A percentile compares a stretch with the other conserved stretches of the same genome.
These are phyloP conservation scores for Ilyonectria sp. DNA, from an alignment of 2,329 filamentous ascomycete species.

Conservation along the genomic window DNA sequence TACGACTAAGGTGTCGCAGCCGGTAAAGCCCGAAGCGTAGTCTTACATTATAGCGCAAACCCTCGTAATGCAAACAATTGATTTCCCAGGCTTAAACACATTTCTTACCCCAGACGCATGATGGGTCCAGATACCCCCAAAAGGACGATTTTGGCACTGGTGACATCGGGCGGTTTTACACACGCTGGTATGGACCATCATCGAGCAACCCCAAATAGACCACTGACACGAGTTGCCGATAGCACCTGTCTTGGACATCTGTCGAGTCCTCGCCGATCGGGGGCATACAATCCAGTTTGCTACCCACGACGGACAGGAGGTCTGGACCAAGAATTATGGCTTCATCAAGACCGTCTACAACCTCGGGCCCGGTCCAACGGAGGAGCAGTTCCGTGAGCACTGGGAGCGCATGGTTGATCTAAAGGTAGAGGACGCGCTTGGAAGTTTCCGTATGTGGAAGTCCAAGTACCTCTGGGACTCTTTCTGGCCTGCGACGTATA, in stretches of 20 bases:
- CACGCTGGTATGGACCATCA: not conserved
- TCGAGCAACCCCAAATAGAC: not conserved
- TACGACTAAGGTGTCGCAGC: not conserved
- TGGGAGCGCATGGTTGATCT: not conserved
- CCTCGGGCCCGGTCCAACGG: not conserved
- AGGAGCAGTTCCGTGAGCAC: not conserved
- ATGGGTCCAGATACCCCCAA: not conserved
- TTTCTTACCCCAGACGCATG: not conserved
- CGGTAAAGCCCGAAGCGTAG: not conserved
- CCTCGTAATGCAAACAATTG: not conserved
- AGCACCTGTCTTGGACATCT: constrained; percentile 1
- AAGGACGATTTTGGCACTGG: not conserved
- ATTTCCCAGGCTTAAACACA: not conserved
- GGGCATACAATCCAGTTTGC: not conserved
- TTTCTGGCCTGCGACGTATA: constrained; percentile 49
- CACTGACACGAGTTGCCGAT: not conserved
- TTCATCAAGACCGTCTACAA: not conserved
- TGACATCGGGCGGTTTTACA: not conserved
- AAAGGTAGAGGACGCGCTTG: not conserved
- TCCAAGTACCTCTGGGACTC: constrained; percentile 49
- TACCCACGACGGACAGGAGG: not conserved
- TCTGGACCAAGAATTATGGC: not conserved
- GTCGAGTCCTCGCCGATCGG: not conserved
- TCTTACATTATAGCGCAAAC: not conserved
- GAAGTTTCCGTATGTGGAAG: not conserved